phyloP scores from a whole-genome alignment of 108 stramenopile species.

The Fragilaria radians region DNA sequence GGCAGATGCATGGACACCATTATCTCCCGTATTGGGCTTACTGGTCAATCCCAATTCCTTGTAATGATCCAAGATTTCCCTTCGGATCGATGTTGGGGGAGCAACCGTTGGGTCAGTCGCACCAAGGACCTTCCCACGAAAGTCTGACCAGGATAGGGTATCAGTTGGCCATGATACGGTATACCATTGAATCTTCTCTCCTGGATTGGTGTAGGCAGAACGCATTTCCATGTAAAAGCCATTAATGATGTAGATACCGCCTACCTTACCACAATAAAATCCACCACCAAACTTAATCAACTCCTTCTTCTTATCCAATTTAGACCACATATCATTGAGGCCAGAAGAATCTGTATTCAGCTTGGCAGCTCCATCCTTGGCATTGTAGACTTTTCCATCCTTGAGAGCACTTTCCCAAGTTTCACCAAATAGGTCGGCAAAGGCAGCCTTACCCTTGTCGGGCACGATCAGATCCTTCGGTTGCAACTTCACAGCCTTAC shows the following conservation, averaged over 20 bases:
- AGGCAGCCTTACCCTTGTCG: constrained; percentile 37
- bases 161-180: constrained; percentile 80
- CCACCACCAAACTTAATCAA: constrained; percentile 93
- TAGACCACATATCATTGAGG: constrained; percentile 28
- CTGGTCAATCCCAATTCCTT: constrained; percentile 59
- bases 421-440: constrained; percentile 84
- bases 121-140: constrained; percentile 68
- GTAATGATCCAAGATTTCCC: constrained; percentile 62
- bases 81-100: constrained; percentile 72
- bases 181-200: constrained; percentile 76
- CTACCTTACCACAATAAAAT: constrained; percentile 84
- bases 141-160: constrained; percentile 70
- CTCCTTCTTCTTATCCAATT: constrained; percentile 31
- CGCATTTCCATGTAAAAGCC: constrained; percentile 85
- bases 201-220: constrained; percentile 75
- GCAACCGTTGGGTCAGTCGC: constrained; percentile 85
- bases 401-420: constrained; percentile 73
- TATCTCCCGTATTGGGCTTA: constrained; percentile 85
- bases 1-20: constrained; percentile 90
- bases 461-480: constrained; percentile 87
- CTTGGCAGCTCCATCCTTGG: constrained; percentile 61
- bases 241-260: constrained; percentile 85
- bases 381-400: constrained; percentile 77
- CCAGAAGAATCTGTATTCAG: neutral
- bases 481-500: constrained; percentile 85